Conservation (phyloP, 805 yeast species). For the Pichia occidentalis region DNA sequence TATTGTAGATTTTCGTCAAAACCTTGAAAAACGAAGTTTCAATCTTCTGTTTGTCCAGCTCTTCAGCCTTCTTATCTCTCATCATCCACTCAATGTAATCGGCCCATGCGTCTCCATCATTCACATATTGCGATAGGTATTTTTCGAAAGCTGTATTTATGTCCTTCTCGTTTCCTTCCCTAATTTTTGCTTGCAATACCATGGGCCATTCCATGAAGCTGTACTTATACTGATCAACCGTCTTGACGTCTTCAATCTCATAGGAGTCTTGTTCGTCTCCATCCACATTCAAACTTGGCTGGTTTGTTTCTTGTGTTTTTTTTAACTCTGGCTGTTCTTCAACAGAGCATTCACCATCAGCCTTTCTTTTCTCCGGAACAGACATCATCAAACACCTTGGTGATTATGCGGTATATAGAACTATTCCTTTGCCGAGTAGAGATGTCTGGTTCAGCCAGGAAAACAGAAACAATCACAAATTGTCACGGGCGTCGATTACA, state of each 20-base stretch:
- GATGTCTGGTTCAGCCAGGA: too few species aligned
- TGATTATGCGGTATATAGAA: too few species aligned
- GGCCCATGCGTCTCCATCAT: slow-evolving; percentile 68
- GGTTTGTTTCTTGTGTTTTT: too few species aligned
- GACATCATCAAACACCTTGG: too few species aligned
- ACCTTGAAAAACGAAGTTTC: slow-evolving; percentile 62
- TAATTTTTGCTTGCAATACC: slow-evolving; percentile 38
- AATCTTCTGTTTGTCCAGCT: slow-evolving; percentile 58
- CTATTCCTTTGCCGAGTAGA: too few species aligned
- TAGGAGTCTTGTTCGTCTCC: slow-evolving; percentile 50
- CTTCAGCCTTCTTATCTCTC: slow-evolving; percentile 37
- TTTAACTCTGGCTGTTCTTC: too few species aligned
- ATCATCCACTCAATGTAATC: slow-evolving; percentile 49
- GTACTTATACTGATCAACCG: slow-evolving; percentile 44
- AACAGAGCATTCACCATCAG: slow-evolving; percentile 4
- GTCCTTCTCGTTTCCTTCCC: slow-evolving; percentile 43
- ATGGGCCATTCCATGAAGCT: slow-evolving; percentile 54
- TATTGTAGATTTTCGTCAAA: slow-evolving; percentile 54
- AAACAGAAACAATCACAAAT: too few species aligned
- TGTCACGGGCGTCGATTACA: too few species aligned
- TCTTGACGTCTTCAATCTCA: slow-evolving; percentile 1
- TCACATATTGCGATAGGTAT: slow-evolving; percentile 59
- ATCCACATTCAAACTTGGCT: slow-evolving; percentile 43
- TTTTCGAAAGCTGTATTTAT: slow-evolving; percentile 53
- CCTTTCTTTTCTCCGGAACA: background rate